Base-by-base conservation (phyloP, 345 rosid species). In the Brassica carinata region DNA sequence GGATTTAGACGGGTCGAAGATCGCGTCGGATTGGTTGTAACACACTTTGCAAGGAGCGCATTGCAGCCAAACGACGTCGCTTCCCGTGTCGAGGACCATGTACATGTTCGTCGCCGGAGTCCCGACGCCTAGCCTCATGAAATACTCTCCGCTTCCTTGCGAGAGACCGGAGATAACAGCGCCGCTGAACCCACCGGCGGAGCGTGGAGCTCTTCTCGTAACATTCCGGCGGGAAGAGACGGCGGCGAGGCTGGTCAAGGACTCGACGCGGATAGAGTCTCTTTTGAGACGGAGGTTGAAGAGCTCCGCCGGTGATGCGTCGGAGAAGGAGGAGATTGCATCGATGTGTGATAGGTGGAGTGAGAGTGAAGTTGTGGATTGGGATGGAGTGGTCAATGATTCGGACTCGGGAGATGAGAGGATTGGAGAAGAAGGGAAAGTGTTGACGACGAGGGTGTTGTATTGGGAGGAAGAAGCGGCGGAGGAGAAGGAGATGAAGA, bases 51-150 rank as follows among this genome's bases (percentile, higher is more conserved):
- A 96, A 9, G 99, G 99, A 40, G 93, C 84, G 71, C 98, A 93
- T 73, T 93, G 99, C 64, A 93, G 84, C 99, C 99, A 96, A 26
- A 93, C 90, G 83, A 96, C 79, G 84, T 96, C 99, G 86, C 98
- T 91, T 30, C 99, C 98, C 0, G 99, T 96, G 77, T 96, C 99
- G 0, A 96, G 85, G 3, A 96, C 97, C 93, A 93, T 88, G 84
- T 85, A 91, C 4, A 86, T 77, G 65, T 90, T 87, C 72, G 83
- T 87, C 36, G 95, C 83, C 40, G 98, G 99, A 8, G 99, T 90
- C 38, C 97, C 98, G 0, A 93, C 91, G 14, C 97, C 98, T 8
- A 96, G 70, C 82, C 96, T 90, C 82, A 93, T 93, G 87, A 96
- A 96, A 79, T 91, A 96, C 90, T 96, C 99, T 10, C 99, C 96